Conservation (phyloP, 1,284 basidiomycete species). For the Rhizoctonia solani region DNA sequence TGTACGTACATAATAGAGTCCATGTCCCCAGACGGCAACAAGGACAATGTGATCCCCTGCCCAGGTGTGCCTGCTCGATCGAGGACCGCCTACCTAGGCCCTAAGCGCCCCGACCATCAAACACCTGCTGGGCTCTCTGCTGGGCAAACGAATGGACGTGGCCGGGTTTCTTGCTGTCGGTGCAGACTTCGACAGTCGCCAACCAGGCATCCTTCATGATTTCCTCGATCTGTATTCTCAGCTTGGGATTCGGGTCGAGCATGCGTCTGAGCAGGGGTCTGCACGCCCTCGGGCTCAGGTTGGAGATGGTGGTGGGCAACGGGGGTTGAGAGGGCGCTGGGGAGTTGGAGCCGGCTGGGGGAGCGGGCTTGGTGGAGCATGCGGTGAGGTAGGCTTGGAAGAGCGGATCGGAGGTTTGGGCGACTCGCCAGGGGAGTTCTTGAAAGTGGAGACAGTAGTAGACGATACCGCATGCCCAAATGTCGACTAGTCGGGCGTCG, state of each 20-base stretch:
- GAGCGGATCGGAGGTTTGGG: conserved; percentile 80
- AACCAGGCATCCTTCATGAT: conserved; percentile 86
- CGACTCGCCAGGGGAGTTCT: conserved; percentile 95
- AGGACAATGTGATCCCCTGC: too few species aligned
- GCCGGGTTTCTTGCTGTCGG: conserved; percentile 57
- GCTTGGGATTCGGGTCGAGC: conserved; percentile 93
- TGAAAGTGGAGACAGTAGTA: conserved; percentile 99
- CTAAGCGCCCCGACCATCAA: neutral
- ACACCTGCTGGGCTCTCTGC: conserved; percentile 42
- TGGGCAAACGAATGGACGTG: conserved; percentile 71
- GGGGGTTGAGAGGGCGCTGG: conserved; percentile 44
- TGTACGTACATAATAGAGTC: neutral
- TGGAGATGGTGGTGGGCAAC: conserved; percentile 80
- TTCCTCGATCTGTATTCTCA: conserved; percentile 80
- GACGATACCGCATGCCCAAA: conserved; percentile 96
- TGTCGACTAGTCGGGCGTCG: conserved; percentile 94
- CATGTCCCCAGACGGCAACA: too few species aligned
- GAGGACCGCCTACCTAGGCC: too few species aligned
- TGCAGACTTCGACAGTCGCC: conserved; percentile 73
- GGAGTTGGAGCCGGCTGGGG: conserved; percentile 19
- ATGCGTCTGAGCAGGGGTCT: conserved; percentile 87
- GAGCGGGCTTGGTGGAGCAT: conserved; percentile 48
- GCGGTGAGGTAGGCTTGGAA: conserved; percentile 83
- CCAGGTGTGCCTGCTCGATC: too few species aligned
- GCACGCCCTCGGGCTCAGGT: conserved; percentile 86